These are phyloP conservation scores for Coprinopsis marcescibilis DNA, from an alignment of 768 basidiomycete species.

Conservation along the genomic window DNA sequence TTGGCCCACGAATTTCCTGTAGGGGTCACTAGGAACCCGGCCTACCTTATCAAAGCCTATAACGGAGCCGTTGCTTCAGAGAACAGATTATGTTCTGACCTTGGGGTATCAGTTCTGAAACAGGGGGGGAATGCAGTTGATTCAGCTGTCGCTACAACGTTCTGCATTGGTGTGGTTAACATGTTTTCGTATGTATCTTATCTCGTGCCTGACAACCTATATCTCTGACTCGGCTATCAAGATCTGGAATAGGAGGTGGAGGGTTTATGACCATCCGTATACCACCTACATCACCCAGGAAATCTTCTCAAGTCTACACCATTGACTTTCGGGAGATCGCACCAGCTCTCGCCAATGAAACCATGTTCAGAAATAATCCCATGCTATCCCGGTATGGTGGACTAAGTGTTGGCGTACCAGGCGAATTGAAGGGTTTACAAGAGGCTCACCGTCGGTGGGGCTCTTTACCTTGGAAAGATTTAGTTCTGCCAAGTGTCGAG, in stretches of 20 bases:
- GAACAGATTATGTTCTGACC: slow-evolving; percentile 77
- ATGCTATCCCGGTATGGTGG: slow-evolving; percentile 64
- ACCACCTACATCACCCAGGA: slow-evolving; percentile 41
- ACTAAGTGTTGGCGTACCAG: slow-evolving; percentile 83
- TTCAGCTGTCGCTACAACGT: slow-evolving; percentile 69
- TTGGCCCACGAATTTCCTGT: background rate
- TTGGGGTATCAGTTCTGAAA: slow-evolving; percentile 73
- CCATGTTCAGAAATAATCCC: slow-evolving; percentile 68
- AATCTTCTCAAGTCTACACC: slow-evolving; percentile 54
- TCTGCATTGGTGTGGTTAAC: slow-evolving; percentile 81
- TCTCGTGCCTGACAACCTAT: slow-evolving; percentile 4
- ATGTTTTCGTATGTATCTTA: slow-evolving; percentile 72
- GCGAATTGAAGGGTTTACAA: slow-evolving; percentile 83
- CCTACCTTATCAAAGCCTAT: slow-evolving; percentile 47
- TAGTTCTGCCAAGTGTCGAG: slow-evolving; percentile 69
- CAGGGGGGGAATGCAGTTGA: slow-evolving; percentile 91
- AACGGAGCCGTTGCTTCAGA: slow-evolving; percentile 89
- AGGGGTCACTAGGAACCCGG: slow-evolving; percentile 29
- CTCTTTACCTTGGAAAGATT: slow-evolving; percentile 64
- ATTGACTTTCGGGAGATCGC: slow-evolving; percentile 90
- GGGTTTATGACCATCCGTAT: slow-evolving; percentile 83
- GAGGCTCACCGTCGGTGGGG: slow-evolving; percentile 85
- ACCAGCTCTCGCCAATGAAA: slow-evolving; percentile 61
- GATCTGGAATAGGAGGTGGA: slow-evolving; percentile 83
- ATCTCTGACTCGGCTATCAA: slow-evolving; percentile 19